Percentiles rank a stretch among this genome's conserved stretches.
These are phyloP conservation scores for Botrytis aclada DNA, from an alignment of 2,329 filamentous ascomycete genomes.

Conservation along the genomic window DNA sequence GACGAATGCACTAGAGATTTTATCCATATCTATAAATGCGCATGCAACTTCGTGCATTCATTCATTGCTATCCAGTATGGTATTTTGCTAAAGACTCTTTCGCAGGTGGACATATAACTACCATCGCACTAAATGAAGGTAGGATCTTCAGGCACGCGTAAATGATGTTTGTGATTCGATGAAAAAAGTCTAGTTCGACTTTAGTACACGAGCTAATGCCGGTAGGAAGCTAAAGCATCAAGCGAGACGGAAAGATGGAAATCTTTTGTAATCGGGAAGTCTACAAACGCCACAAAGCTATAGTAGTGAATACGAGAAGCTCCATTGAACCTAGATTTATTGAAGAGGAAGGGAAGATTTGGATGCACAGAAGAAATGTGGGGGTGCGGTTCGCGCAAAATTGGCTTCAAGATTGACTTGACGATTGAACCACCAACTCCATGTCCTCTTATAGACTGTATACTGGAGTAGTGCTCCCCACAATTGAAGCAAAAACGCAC, in stretches of 20 bases:
- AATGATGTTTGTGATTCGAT: background rate
- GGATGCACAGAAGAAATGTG: background rate
- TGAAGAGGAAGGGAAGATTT: background rate
- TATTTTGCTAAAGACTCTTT: background rate
- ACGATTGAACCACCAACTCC: background rate
- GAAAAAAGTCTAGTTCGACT: background rate
- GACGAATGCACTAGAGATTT: background rate
- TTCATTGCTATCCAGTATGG: background rate
- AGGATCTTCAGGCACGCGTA: background rate
- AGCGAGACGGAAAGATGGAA: background rate
- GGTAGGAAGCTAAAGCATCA: background rate
- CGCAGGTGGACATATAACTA: too few species aligned
- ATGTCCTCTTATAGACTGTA: background rate
- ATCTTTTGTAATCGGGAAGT: background rate
- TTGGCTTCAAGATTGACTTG: background rate
- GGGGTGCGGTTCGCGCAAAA: background rate
- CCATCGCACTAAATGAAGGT: background rate
- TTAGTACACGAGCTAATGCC: background rate
- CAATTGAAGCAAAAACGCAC: too few species aligned
- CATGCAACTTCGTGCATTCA: background rate
- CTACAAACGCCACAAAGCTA: background rate
- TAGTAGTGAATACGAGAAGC: background rate
- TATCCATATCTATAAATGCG: background rate
- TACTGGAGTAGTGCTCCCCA: background rate
- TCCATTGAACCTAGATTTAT: background rate